A percentile compares a stretch with the other conserved stretches of the same genome.
Evolutionary conservation across 768 basidiomycete genomes (phyloP).

Genomic region (Russula earlei): DNA sequence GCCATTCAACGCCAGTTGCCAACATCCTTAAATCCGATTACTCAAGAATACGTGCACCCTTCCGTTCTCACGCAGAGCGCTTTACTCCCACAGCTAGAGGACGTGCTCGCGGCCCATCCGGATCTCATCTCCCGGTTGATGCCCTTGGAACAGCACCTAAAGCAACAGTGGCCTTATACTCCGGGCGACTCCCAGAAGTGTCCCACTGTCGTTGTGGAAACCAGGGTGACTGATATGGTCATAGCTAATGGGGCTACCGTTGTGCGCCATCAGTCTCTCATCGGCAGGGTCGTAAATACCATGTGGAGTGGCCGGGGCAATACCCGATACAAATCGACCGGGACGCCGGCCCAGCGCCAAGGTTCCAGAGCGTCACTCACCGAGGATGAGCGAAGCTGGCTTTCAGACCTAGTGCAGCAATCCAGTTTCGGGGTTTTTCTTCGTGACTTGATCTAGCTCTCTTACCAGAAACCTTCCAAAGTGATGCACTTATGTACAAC

Average conservation of each 20-base stretch:
- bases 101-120: background rate
- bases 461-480: too few species aligned
- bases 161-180: background rate
- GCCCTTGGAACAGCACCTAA: slow-evolving; percentile 10
- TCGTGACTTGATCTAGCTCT: background rate
- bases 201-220: background rate
- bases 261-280: background rate
- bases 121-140: slow-evolving; percentile 5
- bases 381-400: background rate
- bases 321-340: background rate
- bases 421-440: background rate
- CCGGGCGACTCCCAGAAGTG: background rate
- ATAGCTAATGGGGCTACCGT: background rate
- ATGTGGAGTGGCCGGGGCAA: background rate
- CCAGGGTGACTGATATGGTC: too few species aligned
- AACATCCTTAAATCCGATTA: background rate
- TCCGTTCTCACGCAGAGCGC: slow-evolving; percentile 10
- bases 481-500: too few species aligned
- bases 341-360: background rate
- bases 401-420: background rate
- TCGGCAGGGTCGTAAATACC: background rate
- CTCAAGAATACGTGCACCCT: slow-evolving; percentile 12
- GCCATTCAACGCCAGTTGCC: slow-evolving; percentile 6
- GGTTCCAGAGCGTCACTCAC: background rate
- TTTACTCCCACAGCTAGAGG: slow-evolving; percentile 1